A percentile compares a stretch with the other conserved stretches of the same genome.
Conservation (phyloP, 2,329 filamentous ascomycete species). For the Periconia macrospinosa region DNA sequence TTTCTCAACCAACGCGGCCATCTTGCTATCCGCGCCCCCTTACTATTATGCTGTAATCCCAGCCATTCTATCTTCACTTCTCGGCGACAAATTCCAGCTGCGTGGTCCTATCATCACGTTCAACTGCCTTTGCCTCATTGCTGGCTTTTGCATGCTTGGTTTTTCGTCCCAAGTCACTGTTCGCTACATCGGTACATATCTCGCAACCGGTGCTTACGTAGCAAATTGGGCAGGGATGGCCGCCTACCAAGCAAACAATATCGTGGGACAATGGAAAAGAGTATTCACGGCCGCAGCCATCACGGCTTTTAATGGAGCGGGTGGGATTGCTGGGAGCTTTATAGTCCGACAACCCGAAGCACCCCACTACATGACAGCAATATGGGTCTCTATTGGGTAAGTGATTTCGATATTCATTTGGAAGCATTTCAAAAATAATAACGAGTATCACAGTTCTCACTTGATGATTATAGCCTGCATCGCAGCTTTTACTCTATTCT, state of each 20-base stretch:
- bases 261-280: slow-evolving; percentile 63
- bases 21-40: slow-evolving; percentile 66
- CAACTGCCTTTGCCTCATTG: slow-evolving; percentile 64
- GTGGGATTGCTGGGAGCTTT: slow-evolving; percentile 67
- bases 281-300: slow-evolving; percentile 63
- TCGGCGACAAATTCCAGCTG: slow-evolving; percentile 63
- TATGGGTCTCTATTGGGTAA: slow-evolving; percentile 66
- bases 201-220: slow-evolving; percentile 69
- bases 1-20: slow-evolving; percentile 48
- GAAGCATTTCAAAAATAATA: background rate
- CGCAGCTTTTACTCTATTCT: slow-evolving; percentile 55
- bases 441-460: slow-evolving; percentile 46
- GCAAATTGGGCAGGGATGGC: slow-evolving; percentile 70
- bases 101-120: slow-evolving; percentile 67
- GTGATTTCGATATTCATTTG: background rate
- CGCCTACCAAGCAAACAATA: slow-evolving; percentile 55
- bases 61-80: slow-evolving; percentile 62
- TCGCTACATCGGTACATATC: slow-evolving; percentile 65
- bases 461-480: slow-evolving; percentile 61
- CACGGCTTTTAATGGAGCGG: slow-evolving; percentile 64
- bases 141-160: slow-evolving; percentile 67
- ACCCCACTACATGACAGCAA: slow-evolving; percentile 64
- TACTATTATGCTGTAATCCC: slow-evolving; percentile 70
- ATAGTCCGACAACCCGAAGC: slow-evolving; percentile 65
- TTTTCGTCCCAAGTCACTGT: slow-evolving; percentile 62